Base-by-base conservation (phyloP, 2,329 filamentous ascomycete genomes). In the Stenocarpella maydis region DNA sequence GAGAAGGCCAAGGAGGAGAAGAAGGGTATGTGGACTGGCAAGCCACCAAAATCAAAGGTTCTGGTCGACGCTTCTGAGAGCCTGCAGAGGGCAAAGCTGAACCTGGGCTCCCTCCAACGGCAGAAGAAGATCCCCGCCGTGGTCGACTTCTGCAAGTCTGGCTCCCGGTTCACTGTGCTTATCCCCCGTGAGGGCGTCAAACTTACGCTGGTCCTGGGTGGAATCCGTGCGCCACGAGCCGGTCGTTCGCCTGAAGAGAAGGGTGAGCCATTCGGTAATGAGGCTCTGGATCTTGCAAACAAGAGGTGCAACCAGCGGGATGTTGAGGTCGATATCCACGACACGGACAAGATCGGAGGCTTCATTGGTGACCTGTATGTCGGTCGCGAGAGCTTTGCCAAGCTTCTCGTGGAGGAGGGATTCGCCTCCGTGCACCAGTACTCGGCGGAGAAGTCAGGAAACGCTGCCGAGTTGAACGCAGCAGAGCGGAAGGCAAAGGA, bases 91-190 rank as follows among this genome's bases (percentile, higher is more conserved):
- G 96, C 96, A 72, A 98, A 98, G 87, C 91, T 97, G 66, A 94
- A 97, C 80, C 87, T 97, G 45, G 92, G 93, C 14, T 91, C 94
- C 26, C 87, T 99, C 39, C 93, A 96, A 71, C 90, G 95, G 66
- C 95, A 98, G 80, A 95, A 94, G 85, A 95, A 93, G 80, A 91
- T 98, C 4, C 94, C 96, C 9, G 96, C 92, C 14, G 87, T 99
- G 74, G 94, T 99, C 50, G 96, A 99, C 80, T 99, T 97, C 80
- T 96, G 97, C 84, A 98, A 98, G 82, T 93, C 94, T n/a, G 96
- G 93, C 37, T 97, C 95, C 49, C 90, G 96, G 74, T 99, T 98
- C 81, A 97, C 94, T 31, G 86, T 99, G 43, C 85, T 99, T 12
- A 90, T 99, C 60, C 95, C 96, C 55, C 91, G 95, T 43, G 96